phyloP scores from a whole-genome alignment of 805 yeast species.

The Ogataea haglerorum region DNA sequence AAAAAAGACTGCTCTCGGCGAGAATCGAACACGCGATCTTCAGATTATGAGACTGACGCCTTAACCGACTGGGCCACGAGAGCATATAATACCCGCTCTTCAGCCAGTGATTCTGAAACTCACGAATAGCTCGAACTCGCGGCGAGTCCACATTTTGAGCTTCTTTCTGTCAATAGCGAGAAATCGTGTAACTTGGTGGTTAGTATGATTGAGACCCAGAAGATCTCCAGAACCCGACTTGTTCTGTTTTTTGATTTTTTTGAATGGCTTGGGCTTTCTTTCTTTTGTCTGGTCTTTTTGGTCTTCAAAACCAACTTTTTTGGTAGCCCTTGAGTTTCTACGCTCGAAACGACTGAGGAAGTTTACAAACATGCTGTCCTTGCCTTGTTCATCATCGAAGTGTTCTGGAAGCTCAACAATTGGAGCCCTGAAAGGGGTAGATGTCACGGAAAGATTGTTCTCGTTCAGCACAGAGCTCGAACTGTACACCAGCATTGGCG shows the following conservation, averaged over 20 bases:
- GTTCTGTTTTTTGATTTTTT: not conserved
- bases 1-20: conserved; percentile 34
- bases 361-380: conserved; percentile 2
- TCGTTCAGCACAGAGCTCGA: conserved; percentile 16
- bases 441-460: conserved; percentile 15
- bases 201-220: not conserved
- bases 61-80: conserved; percentile 40
- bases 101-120: not conserved
- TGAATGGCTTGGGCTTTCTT: not conserved
- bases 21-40: conserved; percentile 41
- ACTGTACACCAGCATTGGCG: conserved; percentile 17
- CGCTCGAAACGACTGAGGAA: conserved; percentile 10
- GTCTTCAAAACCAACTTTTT: conserved; percentile 16
- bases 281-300: not conserved
- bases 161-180: not conserved
- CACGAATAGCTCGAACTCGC: conserved; percentile 11
- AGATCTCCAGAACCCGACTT: not conserved
- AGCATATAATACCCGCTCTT: conserved; percentile 18
- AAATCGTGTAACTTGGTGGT: conserved; percentile 8
- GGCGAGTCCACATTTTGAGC: conserved; percentile 11
- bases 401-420: conserved; percentile 1
- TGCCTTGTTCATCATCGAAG: not conserved
- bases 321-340: conserved; percentile 1
- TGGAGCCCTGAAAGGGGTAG: conserved; percentile 17
- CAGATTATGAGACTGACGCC: conserved; percentile 41